Percentiles rank a stretch among this genome's conserved stretches.
phyloP scores from a whole-genome alignment of 139 green algal species.

The Chlorella ohadii region DNA sequence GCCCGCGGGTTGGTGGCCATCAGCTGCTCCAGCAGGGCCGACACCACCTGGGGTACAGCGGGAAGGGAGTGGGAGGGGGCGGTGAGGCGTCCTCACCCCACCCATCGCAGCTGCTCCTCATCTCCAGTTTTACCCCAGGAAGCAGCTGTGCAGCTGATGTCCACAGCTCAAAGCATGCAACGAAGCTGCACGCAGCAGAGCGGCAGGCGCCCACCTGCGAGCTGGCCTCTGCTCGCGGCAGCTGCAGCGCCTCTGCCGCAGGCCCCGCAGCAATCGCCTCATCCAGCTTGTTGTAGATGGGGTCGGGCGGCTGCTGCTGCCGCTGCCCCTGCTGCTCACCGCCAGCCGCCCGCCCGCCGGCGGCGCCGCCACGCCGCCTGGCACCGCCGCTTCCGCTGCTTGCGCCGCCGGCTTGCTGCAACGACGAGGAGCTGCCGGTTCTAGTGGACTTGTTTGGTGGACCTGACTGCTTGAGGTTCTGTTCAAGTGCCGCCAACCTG shows the following conservation, averaged over 20 bases:
- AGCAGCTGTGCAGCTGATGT: no score
- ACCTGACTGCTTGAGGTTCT: background rate
- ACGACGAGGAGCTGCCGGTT: background rate
- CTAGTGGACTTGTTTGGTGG: no score
- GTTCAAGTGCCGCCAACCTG: conserved; percentile 36
- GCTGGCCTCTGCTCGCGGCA: conserved; percentile 1
- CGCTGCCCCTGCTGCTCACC: conserved; percentile 27
- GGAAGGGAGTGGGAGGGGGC: background rate
- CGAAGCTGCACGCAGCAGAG: no score
- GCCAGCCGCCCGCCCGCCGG: background rate
- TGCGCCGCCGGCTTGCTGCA: background rate
- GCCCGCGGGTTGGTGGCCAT: conserved; percentile 38
- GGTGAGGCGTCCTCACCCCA: no score
- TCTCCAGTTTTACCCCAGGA: no score
- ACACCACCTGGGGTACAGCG: conserved; percentile 18
- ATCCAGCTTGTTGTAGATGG: conserved; percentile 11
- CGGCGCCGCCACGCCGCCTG: background rate
- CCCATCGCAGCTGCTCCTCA: no score
- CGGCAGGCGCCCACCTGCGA: background rate
- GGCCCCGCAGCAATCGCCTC: conserved; percentile 3
- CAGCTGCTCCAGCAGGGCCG: conserved; percentile 28
- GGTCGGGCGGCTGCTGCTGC: background rate
- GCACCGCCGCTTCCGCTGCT: background rate
- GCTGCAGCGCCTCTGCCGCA: conserved; percentile 22
- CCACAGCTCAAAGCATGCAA: no score